Percentiles rank a stretch among this genome's conserved stretches.
Conservation (phyloP, 2,329 filamentous ascomycete genomes). For the Claviceps lovelessii region DNA sequence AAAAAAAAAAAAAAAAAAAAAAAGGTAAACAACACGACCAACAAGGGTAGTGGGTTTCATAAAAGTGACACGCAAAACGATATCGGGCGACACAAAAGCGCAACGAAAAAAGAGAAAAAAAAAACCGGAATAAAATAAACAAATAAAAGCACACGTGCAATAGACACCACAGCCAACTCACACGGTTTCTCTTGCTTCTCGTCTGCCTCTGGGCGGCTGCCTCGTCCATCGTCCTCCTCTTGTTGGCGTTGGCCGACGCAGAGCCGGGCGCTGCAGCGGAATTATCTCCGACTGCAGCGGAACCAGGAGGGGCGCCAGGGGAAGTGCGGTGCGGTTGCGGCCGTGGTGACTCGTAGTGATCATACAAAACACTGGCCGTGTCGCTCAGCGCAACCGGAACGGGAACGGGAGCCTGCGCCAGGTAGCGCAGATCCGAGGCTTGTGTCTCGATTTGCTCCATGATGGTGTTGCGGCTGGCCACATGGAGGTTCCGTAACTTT, state of each 20-base stretch:
- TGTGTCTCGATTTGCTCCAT: slow-evolving; percentile 43
- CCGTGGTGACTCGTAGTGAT: slow-evolving; percentile 21
- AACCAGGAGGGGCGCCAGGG: slow-evolving; percentile 12
- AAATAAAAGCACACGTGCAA: too few relatives aligned
- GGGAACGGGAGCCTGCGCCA: slow-evolving; percentile 24
- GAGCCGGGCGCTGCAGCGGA: slow-evolving; percentile 22
- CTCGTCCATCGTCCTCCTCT: slow-evolving; percentile 28
- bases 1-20: too few relatives aligned
- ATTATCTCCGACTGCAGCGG: slow-evolving; percentile 33
- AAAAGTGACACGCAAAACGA: not conserved
- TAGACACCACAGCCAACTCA: slow-evolving; percentile 19
- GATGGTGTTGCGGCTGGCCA: slow-evolving; percentile 17
- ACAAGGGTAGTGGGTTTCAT: not conserved
- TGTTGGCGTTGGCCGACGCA: slow-evolving; percentile 12
- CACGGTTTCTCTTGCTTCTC: slow-evolving; percentile 45
- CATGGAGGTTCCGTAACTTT: not conserved
- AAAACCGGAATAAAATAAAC: too few relatives aligned
- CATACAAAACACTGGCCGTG: slow-evolving; percentile 18
- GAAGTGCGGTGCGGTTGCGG: slow-evolving; percentile 20
- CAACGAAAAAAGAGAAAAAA: too few relatives aligned
- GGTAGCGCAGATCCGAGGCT: slow-evolving; percentile 38
- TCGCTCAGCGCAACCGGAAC: slow-evolving; percentile 19
- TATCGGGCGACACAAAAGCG: not conserved
- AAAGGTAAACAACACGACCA: not conserved
- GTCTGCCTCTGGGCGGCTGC: slow-evolving; percentile 36